These are phyloP conservation scores for Trichoderma cornu-damae DNA, from an alignment of 2,329 filamentous ascomycete genomes.

Conservation along the genomic window DNA sequence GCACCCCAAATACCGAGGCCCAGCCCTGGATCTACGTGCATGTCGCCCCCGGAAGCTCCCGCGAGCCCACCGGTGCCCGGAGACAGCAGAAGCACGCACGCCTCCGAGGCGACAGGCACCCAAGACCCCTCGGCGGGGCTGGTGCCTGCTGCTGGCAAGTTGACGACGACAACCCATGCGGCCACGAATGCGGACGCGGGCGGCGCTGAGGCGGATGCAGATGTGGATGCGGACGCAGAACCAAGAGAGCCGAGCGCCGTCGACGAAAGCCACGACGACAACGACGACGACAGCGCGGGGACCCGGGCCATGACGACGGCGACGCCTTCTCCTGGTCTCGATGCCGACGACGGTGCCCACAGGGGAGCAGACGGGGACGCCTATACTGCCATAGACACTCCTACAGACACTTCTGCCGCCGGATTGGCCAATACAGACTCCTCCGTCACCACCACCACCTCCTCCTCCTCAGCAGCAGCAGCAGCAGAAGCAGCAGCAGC, in stretches of 20 bases:
- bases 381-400: neutral
- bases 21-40: conserved; percentile 25
- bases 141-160: conserved; percentile 1
- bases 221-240: neutral
- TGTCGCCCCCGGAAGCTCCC: conserved; percentile 35
- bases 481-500: neutral
- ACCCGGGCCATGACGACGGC: neutral
- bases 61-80: conserved; percentile 27
- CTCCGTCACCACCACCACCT: neutral
- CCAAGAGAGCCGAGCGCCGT: no score
- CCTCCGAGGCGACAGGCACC: conserved; percentile 26
- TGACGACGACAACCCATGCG: neutral
- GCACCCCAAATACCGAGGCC: neutral
- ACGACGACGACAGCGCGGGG: neutral
- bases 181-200: conserved; percentile 12
- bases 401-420: neutral
- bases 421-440: neutral
- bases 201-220: neutral
- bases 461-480: neutral
- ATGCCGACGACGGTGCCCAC: neutral
- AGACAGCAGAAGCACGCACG: conserved; percentile 23
- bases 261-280: neutral
- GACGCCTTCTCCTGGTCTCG: neutral
- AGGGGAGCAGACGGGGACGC: neutral
- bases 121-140: conserved; percentile 19